Conservation (phyloP, 331 rosid species). For the Saraca asoca region DNA sequence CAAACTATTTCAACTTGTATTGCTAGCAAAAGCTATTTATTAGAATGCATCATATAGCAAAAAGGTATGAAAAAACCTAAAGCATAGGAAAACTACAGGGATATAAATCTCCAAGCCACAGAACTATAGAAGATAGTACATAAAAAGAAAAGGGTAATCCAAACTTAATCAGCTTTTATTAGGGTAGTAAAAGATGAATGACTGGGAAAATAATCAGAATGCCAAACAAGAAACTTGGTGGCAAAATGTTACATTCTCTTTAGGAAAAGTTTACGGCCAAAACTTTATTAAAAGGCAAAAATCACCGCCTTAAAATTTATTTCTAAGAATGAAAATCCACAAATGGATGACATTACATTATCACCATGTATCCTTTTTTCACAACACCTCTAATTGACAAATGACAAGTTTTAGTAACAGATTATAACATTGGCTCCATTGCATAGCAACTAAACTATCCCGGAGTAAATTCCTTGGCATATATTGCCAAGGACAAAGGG, state of each 20-base stretch:
- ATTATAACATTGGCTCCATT: not conserved
- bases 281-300: not conserved
- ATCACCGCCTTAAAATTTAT: no score
- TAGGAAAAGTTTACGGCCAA: constrained; percentile 9
- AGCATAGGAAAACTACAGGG: not conserved
- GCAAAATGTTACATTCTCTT: not conserved
- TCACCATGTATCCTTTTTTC: not conserved
- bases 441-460: not conserved
- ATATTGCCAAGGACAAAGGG: no score
- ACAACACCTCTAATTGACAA: not conserved
- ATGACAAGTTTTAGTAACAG: constrained; percentile 8
- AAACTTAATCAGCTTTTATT: not conserved
- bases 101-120: not conserved
- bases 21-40: not conserved
- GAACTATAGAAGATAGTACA: not conserved
- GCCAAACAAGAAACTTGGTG: not conserved
- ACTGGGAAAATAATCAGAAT: constrained; percentile 9
- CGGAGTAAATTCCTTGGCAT: no score
- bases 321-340: not conserved
- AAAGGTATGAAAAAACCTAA: not conserved
- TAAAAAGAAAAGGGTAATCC: constrained; percentile 1
- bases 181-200: not conserved
- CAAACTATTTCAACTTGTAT: constrained; percentile 16
- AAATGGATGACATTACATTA: constrained; percentile 15
- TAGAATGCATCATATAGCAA: no score